phyloP scores from a whole-genome alignment of 2,329 filamentous ascomycete species.

The Colletotrichum tabaci region DNA sequence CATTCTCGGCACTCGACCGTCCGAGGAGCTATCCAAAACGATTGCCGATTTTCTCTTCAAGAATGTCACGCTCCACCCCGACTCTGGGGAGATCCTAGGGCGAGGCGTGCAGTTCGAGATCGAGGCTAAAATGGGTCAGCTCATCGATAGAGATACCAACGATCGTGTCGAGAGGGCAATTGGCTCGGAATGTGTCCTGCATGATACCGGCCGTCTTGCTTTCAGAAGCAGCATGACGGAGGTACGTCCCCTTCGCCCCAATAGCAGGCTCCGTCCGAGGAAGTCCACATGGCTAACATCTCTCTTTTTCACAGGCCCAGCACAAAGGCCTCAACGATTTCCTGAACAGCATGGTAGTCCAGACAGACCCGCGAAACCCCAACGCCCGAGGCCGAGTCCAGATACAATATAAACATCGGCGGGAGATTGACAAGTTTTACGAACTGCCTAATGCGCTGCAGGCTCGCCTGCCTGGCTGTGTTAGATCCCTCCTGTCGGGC shows the following conservation, averaged over 20 bases:
- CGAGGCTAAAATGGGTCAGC: constrained; percentile 90
- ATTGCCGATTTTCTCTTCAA: constrained; percentile 88
- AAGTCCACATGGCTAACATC: constrained; percentile 1
- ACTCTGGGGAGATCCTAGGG: constrained; percentile 74
- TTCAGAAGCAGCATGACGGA: constrained; percentile 95
- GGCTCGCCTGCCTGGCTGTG: constrained; percentile 73
- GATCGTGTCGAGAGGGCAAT: constrained; percentile 78
- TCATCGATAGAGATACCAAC: constrained; percentile 81
- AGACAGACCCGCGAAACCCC: constrained; percentile 70
- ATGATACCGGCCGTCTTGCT: constrained; percentile 70
- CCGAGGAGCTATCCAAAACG: constrained; percentile 80
- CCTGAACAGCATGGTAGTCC: constrained; percentile 78
- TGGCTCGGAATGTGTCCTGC: constrained; percentile 79
- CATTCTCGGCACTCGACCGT: constrained; percentile 78
- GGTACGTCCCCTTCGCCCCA: constrained; percentile 63
- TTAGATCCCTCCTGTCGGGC: constrained; percentile 72
- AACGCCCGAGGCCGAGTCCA: constrained; percentile 67
- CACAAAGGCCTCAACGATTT: constrained; percentile 89
- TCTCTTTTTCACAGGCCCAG: constrained; percentile 70
- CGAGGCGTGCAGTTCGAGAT: constrained; percentile 87
- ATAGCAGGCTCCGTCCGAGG: too few species aligned
- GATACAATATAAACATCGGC: constrained; percentile 85
- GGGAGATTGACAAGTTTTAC: constrained; percentile 88
- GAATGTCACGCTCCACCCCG: constrained; percentile 77
- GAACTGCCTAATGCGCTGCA: constrained; percentile 76